Percentiles rank a stretch among this genome's conserved stretches.
Evolutionary conservation across 1,139 yeast species (phyloP).

Genomic region (Blastobotrys aristatus): DNA sequence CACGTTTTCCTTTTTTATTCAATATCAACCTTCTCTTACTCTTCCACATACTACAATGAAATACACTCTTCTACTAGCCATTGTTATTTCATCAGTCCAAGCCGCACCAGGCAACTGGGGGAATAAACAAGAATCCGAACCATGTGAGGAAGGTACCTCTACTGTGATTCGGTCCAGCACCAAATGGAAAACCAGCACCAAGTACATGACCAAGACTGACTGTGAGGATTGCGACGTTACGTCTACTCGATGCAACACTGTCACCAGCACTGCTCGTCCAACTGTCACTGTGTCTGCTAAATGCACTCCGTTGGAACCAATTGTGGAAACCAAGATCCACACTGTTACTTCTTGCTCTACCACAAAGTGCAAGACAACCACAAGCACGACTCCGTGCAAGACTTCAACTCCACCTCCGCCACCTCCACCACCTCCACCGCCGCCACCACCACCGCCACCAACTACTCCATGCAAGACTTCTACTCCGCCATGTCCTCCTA

Average conservation of each 20-base stretch:
- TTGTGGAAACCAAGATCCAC: not conserved
- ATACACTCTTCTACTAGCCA: not conserved
- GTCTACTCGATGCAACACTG: not conserved
- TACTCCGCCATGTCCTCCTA: not conserved
- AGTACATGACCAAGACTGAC: not conserved
- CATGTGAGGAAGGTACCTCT: not conserved
- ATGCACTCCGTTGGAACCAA: not conserved
- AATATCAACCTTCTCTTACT: constrained; percentile 18
- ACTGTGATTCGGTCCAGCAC: not conserved
- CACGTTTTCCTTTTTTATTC: too few species aligned
- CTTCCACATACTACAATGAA: constrained; percentile 9
- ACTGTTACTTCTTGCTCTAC: constrained; percentile 1
- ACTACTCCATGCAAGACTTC: not conserved
- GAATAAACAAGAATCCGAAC: not conserved
- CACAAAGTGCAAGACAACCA: not conserved
- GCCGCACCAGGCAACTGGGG: not conserved
- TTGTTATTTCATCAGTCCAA: not conserved
- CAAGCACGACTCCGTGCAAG: not conserved
- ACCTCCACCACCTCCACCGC: not conserved
- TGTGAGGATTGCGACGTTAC: not conserved
- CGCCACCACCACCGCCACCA: not conserved
- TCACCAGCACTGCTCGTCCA: not conserved
- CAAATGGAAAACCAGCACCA: too few species aligned
- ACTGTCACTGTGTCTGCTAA: not conserved
- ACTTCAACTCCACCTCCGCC: not conserved